Percentiles rank a stretch among this genome's conserved stretches.
These are phyloP conservation scores for Oryza punctata DNA, from an alignment of 176 grass and related monocot genomes.

Conservation along the genomic window DNA sequence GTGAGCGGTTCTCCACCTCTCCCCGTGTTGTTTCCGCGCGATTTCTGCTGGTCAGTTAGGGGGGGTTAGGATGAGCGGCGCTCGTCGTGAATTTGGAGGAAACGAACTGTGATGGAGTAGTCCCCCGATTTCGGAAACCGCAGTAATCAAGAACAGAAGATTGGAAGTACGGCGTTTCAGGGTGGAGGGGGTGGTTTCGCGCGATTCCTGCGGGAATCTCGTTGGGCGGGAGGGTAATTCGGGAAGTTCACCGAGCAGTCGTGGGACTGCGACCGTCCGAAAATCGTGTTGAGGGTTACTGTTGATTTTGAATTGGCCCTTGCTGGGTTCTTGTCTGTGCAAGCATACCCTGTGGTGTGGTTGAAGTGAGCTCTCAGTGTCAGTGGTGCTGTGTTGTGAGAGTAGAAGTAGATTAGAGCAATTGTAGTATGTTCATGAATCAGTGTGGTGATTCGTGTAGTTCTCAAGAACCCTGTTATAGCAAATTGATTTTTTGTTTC, in stretches of 20 bases:
- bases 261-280: not conserved
- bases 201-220: not conserved
- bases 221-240: not conserved
- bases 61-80: not conserved
- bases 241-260: not conserved
- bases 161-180: not conserved
- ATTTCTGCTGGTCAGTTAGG: not conserved
- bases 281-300: not conserved
- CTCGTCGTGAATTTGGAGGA: constrained; percentile 5
- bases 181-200: not conserved
- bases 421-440: not conserved
- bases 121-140: not conserved
- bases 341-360: not conserved
- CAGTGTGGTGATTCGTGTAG: not conserved
- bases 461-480: not conserved
- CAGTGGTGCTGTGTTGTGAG: not conserved
- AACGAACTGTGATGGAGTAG: not conserved
- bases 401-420: not conserved
- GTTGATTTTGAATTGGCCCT: not conserved
- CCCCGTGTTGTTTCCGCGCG: not conserved
- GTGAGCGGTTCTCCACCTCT: constrained; percentile 30
- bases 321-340: not conserved
- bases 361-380: not conserved
- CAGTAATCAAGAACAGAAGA: not conserved
- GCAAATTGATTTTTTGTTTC: not conserved